Percentiles rank a stretch among this genome's conserved stretches.
These are phyloP conservation scores for Hypoxylon sp. DNA, from an alignment of 2,329 filamentous ascomycete species.

Conservation along the genomic window DNA sequence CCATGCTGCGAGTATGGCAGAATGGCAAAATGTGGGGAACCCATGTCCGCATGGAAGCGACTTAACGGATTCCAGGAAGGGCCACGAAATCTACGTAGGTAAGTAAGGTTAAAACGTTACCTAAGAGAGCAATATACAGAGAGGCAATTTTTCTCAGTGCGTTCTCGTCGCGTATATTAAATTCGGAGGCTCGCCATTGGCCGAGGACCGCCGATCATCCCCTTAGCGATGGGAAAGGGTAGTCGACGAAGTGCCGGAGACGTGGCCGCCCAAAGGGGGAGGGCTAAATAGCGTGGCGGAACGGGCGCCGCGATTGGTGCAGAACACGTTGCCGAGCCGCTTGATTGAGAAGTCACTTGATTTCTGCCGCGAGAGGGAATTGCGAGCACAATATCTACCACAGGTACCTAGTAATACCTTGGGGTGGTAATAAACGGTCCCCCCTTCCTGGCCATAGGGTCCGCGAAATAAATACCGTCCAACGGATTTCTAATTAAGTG, in stretches of 20 bases:
- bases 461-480: conserved; percentile 5
- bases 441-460: conserved; percentile 8
- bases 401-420: background rate
- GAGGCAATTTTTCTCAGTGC: conserved; percentile 31
- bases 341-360: conserved; percentile 45
- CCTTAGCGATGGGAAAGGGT: conserved; percentile 47
- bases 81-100: conserved; percentile 16
- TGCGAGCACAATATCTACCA: conserved; percentile 20
- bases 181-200: conserved; percentile 31
- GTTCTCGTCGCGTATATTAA: conserved; percentile 37
- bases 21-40: conserved; percentile 44
- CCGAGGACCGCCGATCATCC: conserved; percentile 34
- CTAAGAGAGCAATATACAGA: conserved; percentile 37
- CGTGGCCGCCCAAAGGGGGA: conserved; percentile 24
- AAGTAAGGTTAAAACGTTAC: conserved; percentile 34
- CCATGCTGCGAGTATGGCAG: conserved; percentile 40
- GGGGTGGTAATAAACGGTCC: conserved; percentile 13
- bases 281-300: conserved; percentile 41
- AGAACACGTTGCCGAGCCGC: conserved; percentile 37
- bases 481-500: conserved; percentile 5
- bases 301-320: conserved; percentile 32
- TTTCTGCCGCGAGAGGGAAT: conserved; percentile 43
- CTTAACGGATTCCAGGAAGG: conserved; percentile 26
- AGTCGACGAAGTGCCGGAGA: conserved; percentile 43
- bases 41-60: conserved; percentile 37